Evolutionary conservation across 2,329 filamentous ascomycete species (phyloP).

Genomic region (Capronia epimyces): DNA sequence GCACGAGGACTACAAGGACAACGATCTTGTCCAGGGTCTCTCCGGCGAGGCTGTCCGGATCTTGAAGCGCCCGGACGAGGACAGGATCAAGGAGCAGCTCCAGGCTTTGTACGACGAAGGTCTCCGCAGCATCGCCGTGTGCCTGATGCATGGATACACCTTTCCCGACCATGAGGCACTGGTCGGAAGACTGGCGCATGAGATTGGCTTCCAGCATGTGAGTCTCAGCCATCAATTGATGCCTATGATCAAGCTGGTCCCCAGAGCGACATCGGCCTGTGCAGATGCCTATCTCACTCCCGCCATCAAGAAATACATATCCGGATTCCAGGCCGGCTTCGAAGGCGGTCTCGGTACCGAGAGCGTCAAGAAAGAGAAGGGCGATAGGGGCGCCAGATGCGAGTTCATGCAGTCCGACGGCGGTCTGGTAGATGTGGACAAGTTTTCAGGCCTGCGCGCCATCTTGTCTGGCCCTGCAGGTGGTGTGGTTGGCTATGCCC

Average conservation of each 20-base stretch:
- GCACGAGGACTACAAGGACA: conserved; percentile 38
- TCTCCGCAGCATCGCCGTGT: conserved; percentile 78
- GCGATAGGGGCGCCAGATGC: conserved; percentile 67
- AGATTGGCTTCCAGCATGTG: conserved; percentile 78
- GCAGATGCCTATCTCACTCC: conserved; percentile 77
- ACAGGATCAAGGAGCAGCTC: conserved; percentile 53
- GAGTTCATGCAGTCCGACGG: conserved; percentile 97
- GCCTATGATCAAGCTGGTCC: conserved; percentile 82
- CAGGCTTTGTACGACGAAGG: conserved; percentile 64
- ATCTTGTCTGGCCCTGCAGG: conserved; percentile 91
- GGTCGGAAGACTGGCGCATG: conserved; percentile 67
- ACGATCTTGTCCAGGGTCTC: conserved; percentile 58
- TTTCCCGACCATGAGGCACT: conserved; percentile 80
- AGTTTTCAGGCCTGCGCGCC: conserved; percentile 78
- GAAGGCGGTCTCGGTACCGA: conserved; percentile 71
- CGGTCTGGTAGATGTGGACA: conserved; percentile 51
- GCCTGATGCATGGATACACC: conserved; percentile 87
- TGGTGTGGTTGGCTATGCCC: conserved; percentile 86
- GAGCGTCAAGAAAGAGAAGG: conserved; percentile 62
- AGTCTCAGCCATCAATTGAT: conserved; percentile 74
- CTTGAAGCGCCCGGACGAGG: conserved; percentile 54
- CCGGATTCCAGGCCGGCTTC: conserved; percentile 74
- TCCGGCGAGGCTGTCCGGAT: conserved; percentile 71
- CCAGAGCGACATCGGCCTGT: conserved; percentile 68
- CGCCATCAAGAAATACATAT: conserved; percentile 70